Base-by-base conservation (phyloP, 2,329 filamentous ascomycete genomes). In the Trichoderma gracile region DNA sequence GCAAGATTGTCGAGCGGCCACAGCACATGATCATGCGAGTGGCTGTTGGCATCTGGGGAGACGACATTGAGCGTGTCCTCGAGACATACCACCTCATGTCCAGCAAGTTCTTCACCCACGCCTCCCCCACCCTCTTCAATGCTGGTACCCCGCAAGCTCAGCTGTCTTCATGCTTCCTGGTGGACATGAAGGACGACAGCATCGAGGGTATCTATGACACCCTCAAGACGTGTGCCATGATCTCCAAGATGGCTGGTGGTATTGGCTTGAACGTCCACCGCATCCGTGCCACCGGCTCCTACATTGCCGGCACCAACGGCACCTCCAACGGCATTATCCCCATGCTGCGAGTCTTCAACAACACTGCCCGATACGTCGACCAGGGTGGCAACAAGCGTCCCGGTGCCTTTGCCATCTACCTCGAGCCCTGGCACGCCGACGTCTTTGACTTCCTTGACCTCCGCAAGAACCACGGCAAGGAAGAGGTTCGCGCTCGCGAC, bases 21-120 rank as follows among this genome's bases (percentile, higher is more conserved):
- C 95, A 99, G 80, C 95, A 99, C 82, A 95, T 99, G 93, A 94
- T 99, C 73, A 99, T 99, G 95, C 92, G 95, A 85, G 95, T 99
- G 61, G 87, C 95, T 71, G 94, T 99, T 65, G 95, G 95, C 65
- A 97, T 99, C 71, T 96, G 96, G 83, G 93, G 93, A 66, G 92
- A 97, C 68, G 86, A 98, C 73, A 90, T 99, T 66, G 95, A 98
- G 81, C 92, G 89, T 74, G 94, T 92, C 68, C 88, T 98, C 62
- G 93, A 99, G 85, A 98, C 95, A 47, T 99, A 99, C 84, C 94
- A 98, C 81, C 87, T 96, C 79, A 97, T 99, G 93, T 99, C 95
- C 38, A 93, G 89, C 82, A 98, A 98, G 80, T 94, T 91, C 82
- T 99, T 99, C 81, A 99, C 95, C 63, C 95, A 99, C 75, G 95